Evolutionary conservation across 495 filamentous ascomycete genomes (phyloP).

Genomic region (Xylaria nigripes): DNA sequence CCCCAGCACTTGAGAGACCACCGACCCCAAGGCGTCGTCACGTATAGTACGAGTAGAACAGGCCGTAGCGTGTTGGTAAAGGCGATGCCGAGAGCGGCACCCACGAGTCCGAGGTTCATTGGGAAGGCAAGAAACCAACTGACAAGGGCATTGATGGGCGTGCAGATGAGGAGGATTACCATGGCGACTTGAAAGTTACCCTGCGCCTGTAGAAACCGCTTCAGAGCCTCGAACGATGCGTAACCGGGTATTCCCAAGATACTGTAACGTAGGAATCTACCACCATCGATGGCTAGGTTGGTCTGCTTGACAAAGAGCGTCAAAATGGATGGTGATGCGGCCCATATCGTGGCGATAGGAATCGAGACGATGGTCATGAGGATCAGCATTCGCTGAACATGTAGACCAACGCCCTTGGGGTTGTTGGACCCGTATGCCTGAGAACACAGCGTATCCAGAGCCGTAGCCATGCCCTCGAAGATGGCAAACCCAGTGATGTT

Average conservation of each 20-base stretch:
- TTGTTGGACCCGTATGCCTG: conserved; percentile 69
- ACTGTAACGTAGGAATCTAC: conserved; percentile 57
- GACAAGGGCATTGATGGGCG: conserved; percentile 62
- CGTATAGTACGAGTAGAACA: conserved; percentile 41
- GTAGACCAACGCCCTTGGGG: conserved; percentile 60
- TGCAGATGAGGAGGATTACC: conserved; percentile 58
- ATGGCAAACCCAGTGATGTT: conserved; percentile 68
- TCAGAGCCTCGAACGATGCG: conserved; percentile 61
- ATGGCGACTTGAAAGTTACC: conserved; percentile 61
- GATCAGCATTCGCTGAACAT: conserved; percentile 61
- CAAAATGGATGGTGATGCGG: conserved; percentile 52
- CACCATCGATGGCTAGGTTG: conserved; percentile 50
- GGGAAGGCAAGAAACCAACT: conserved; percentile 68
- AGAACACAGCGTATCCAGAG: conserved; percentile 66
- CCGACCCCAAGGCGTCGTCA: conserved; percentile 23
- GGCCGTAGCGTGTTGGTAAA: conserved; percentile 46
- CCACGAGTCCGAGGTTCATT: conserved; percentile 48
- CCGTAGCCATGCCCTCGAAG: conserved; percentile 64
- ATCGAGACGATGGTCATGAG: conserved; percentile 57
- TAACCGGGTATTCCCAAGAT: conserved; percentile 63
- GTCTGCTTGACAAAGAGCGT: conserved; percentile 54
- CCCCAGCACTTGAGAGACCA: conserved; percentile 48
- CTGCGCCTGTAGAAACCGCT: conserved; percentile 68
- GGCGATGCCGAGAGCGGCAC: conserved; percentile 50
- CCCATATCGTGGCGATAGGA: conserved; percentile 59